Percentiles rank a stretch among this genome's conserved stretches.
phyloP scores from a whole-genome alignment of 805 yeast genomes.

The Sporopachydermia lactativora region DNA sequence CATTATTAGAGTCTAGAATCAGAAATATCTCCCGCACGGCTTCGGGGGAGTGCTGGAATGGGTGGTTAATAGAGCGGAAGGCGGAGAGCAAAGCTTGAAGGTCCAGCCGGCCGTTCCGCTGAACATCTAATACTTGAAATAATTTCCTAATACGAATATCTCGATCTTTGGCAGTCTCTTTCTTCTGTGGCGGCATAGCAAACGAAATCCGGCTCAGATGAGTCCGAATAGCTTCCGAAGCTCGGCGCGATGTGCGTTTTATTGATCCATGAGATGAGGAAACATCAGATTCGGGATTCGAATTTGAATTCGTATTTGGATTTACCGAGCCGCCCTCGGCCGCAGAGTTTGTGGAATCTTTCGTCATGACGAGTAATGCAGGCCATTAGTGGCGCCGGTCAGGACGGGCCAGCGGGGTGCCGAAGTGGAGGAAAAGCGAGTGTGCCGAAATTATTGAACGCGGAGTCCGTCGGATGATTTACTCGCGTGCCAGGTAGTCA shows the following conservation, averaged over 20 bases:
- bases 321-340: too few relatives aligned
- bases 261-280: too few relatives aligned
- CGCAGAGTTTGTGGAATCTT: too few relatives aligned
- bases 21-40: constrained; percentile 44
- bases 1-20: constrained; percentile 44
- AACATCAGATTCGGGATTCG: too few relatives aligned
- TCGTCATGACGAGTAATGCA: too few relatives aligned
- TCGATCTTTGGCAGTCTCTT: constrained; percentile 6
- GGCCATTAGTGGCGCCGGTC: too few relatives aligned
- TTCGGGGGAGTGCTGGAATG: constrained; percentile 43
- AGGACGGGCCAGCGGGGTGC: too few relatives aligned
- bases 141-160: constrained; percentile 25
- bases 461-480: too few relatives aligned
- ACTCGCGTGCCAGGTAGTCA: too few relatives aligned
- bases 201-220: background rate
- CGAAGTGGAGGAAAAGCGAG: too few relatives aligned
- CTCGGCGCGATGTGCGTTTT: background rate
- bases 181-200: background rate
- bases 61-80: constrained; percentile 38
- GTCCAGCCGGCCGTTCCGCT: constrained; percentile 24
- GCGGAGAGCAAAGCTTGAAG: constrained; percentile 24
- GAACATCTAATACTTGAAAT: constrained; percentile 30
- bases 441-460: too few relatives aligned
- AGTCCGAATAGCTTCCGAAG: background rate
- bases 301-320: too few relatives aligned